Conservation (phyloP, 2,329 filamentous ascomycete genomes). For the Metarhizium robertsii region DNA sequence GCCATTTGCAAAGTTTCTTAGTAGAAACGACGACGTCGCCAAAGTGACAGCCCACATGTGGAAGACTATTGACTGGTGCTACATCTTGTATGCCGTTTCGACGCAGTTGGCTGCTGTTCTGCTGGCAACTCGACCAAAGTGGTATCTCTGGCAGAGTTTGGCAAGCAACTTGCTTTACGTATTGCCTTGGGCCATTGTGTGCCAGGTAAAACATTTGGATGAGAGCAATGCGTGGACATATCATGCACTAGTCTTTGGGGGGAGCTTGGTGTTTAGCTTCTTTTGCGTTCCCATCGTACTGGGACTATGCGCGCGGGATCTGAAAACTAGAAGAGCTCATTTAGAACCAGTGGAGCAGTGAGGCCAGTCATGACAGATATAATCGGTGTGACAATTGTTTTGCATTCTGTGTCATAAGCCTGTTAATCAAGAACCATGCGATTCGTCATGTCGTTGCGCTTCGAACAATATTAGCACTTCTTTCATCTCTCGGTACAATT, state of each 20-base stretch:
- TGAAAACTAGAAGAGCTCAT: no score
- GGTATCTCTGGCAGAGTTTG: conserved; percentile 61
- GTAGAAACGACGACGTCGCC: conserved; percentile 45
- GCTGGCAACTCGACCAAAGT: conserved; percentile 52
- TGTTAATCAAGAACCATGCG: not conserved
- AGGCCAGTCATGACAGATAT: not conserved
- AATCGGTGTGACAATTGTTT: not conserved
- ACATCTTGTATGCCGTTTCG: conserved; percentile 58
- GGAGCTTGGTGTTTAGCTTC: conserved; percentile 59
- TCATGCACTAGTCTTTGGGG: conserved; percentile 57
- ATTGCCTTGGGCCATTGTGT: conserved; percentile 60
- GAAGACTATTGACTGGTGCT: conserved; percentile 53
- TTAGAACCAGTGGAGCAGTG: not conserved
- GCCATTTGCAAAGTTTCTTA: conserved; percentile 54
- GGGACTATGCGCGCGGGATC: conserved; percentile 1
- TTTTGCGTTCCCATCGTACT: conserved; percentile 43
- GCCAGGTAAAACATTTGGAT: conserved; percentile 37
- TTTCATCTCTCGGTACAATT: conserved; percentile 15
- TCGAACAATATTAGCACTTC: conserved; percentile 7
- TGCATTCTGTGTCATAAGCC: not conserved
- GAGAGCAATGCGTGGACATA: conserved; percentile 55
- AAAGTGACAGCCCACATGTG: conserved; percentile 58
- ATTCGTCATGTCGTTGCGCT: not conserved
- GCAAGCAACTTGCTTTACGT: conserved; percentile 60
- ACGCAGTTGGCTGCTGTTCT: conserved; percentile 57